Conservation (phyloP, 1,284 basidiomycete species). For the Rhodotorula sp. region DNA sequence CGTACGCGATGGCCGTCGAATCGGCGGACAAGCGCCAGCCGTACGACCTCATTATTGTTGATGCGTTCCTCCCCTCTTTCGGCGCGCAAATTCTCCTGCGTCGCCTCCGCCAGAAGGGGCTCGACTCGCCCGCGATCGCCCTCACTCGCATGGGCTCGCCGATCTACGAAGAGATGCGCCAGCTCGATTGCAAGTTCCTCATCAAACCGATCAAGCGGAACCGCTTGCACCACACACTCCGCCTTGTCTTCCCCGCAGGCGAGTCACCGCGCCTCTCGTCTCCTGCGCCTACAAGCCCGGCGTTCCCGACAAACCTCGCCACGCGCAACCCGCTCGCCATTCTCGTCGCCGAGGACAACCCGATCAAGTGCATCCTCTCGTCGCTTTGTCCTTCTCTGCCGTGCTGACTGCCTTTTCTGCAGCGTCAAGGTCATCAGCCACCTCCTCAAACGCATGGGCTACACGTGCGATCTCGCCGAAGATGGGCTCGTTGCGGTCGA, state of each 20-base stretch:
- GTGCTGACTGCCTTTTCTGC: not conserved
- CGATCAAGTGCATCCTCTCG: conserved; percentile 14
- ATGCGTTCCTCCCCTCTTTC: conserved; percentile 39
- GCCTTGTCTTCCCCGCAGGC: conserved; percentile 33
- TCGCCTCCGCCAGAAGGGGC: conserved; percentile 29
- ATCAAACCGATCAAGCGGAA: conserved; percentile 44
- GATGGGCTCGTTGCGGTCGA: conserved; percentile 35
- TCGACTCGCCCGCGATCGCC: conserved; percentile 31
- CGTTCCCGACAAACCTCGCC: conserved; percentile 34
- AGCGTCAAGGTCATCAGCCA: conserved; percentile 41
- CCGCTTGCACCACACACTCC: conserved; percentile 39
- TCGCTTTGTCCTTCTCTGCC: no score
- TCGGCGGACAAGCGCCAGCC: conserved; percentile 10
- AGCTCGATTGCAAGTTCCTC: conserved; percentile 36
- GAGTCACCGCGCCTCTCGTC: conserved; percentile 18
- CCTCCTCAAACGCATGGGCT: conserved; percentile 38
- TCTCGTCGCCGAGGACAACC: conserved; percentile 41
- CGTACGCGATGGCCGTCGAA: conserved; percentile 18
- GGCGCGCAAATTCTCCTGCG: conserved; percentile 34
- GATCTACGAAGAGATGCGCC: conserved; percentile 39
- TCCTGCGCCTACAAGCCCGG: conserved; percentile 11
- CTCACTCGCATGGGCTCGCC: conserved; percentile 41
- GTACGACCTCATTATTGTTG: conserved; percentile 32
- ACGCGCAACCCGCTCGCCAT: conserved; percentile 30
- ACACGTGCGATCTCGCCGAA: conserved; percentile 28